phyloP scores from a whole-genome alignment of 2,329 filamentous ascomycete genomes.

The Pseudogymnoascus sp. region DNA sequence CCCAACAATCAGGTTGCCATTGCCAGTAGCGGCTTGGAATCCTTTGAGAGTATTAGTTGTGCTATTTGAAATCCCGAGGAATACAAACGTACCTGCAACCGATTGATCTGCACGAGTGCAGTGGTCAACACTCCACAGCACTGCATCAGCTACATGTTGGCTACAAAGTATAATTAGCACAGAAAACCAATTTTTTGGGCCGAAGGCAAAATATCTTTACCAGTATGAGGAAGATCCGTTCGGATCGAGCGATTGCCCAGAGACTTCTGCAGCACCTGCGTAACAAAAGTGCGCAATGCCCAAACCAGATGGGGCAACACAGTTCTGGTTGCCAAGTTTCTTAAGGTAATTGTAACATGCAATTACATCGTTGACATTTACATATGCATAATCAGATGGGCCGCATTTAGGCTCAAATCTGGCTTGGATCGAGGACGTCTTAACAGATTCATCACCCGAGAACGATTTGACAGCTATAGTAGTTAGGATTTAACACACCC shows the following conservation, averaged over 20 bases:
- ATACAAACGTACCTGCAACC: neutral
- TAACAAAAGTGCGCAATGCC: neutral
- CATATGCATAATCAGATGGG: neutral
- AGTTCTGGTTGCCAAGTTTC: neutral
- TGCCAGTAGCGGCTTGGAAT: neutral
- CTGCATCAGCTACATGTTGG: neutral
- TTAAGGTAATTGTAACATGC: constrained; percentile 1
- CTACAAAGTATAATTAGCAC: neutral
- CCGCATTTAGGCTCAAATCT: neutral
- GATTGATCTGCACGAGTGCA: neutral
- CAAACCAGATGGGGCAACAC: neutral
- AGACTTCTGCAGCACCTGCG: neutral
- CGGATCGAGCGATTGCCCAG: neutral
- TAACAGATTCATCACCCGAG: neutral
- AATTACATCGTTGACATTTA: neutral
- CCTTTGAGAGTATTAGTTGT: neutral
- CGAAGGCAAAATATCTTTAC: neutral
- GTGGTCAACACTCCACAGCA: neutral
- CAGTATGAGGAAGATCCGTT: neutral
- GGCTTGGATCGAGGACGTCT: neutral
- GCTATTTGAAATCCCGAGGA: neutral
- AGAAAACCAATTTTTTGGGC: neutral
- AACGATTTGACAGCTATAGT: neutral
- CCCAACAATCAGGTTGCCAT: neutral
- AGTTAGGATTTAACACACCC: neutral